Conservation (phyloP, 768 basidiomycete species). For the Trametes maxima region DNA sequence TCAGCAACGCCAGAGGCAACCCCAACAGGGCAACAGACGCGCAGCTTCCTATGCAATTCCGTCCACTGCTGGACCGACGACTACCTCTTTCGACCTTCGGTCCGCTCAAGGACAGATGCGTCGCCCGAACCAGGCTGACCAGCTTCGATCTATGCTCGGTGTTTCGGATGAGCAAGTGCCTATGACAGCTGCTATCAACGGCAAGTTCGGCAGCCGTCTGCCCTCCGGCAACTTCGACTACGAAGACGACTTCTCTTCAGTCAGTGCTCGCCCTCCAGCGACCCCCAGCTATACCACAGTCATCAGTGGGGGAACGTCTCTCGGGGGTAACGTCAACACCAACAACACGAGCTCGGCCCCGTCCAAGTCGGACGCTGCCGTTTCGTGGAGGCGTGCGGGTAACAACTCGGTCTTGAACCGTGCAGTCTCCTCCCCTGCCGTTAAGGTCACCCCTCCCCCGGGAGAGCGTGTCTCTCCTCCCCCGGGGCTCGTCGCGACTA, state of each 20-base stretch:
- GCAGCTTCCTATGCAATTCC: constrained; percentile 56
- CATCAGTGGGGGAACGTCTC: constrained; percentile 72
- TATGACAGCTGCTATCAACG: constrained; percentile 80
- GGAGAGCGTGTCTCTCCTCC: constrained; percentile 60
- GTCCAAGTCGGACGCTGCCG: constrained; percentile 79
- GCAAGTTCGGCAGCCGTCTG: constrained; percentile 72
- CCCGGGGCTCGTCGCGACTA: constrained; percentile 34
- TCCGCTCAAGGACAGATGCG: constrained; percentile 61
- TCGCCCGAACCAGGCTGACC: constrained; percentile 70
- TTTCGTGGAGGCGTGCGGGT: constrained; percentile 78
- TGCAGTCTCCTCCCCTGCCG: constrained; percentile 46
- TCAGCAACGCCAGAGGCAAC: constrained; percentile 58
- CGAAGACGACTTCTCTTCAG: constrained; percentile 38
- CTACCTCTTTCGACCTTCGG: constrained; percentile 65
- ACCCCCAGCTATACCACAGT: constrained; percentile 66
- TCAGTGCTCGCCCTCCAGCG: constrained; percentile 42
- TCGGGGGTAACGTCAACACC: constrained; percentile 50
- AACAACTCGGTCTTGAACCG: constrained; percentile 76
- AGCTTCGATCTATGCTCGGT: constrained; percentile 61
- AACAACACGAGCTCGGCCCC: constrained; percentile 35
- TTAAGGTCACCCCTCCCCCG: constrained; percentile 76
- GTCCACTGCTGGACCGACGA: constrained; percentile 73
- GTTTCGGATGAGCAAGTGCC: constrained; percentile 65
- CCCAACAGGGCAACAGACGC: constrained; percentile 53
- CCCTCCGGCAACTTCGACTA: constrained; percentile 47